phyloP scores from a whole-genome alignment of 345 rosid genomes.

The Rhodomyrtus tomentosa region DNA sequence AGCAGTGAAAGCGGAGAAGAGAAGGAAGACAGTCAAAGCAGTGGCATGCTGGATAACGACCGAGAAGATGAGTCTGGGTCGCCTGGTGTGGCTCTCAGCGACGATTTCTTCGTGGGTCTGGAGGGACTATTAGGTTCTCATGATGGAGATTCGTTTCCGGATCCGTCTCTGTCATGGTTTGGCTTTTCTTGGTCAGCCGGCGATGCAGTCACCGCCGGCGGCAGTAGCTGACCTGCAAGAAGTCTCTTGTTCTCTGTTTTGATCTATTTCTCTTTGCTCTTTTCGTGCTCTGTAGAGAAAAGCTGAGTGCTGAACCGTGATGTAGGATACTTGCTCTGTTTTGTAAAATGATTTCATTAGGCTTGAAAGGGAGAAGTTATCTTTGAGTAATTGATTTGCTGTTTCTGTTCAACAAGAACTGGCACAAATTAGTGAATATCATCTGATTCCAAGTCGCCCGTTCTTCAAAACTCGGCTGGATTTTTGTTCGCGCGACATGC shows the following conservation, averaged over 20 bases:
- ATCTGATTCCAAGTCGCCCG: neutral
- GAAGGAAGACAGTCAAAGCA: slow-evolving; percentile 16
- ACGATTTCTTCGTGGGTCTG: slow-evolving; percentile 72
- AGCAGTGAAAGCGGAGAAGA: slow-evolving; percentile 39
- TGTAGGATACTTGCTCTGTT: neutral
- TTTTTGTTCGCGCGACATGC: too few relatives aligned
- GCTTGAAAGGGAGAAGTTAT: neutral
- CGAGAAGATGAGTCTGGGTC: slow-evolving; percentile 51
- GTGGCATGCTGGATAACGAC: slow-evolving; percentile 5
- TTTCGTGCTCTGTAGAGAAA: neutral
- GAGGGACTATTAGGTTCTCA: slow-evolving; percentile 29
- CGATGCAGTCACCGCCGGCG: slow-evolving; percentile 19
- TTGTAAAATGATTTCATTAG: neutral
- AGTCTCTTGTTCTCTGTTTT: neutral
- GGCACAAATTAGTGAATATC: neutral
- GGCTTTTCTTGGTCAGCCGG: slow-evolving; percentile 16
- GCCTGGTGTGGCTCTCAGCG: slow-evolving; percentile 46
- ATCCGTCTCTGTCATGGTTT: neutral
- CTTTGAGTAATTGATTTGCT: neutral
- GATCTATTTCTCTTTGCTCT: too few relatives aligned
- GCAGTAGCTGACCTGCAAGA: neutral
- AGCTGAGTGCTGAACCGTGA: neutral
- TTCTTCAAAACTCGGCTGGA: neutral
- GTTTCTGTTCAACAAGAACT: neutral
- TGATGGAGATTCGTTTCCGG: neutral